phyloP scores from a whole-genome alignment of 73 alveolate genomes.

The Paramecium octaurelia region DNA sequence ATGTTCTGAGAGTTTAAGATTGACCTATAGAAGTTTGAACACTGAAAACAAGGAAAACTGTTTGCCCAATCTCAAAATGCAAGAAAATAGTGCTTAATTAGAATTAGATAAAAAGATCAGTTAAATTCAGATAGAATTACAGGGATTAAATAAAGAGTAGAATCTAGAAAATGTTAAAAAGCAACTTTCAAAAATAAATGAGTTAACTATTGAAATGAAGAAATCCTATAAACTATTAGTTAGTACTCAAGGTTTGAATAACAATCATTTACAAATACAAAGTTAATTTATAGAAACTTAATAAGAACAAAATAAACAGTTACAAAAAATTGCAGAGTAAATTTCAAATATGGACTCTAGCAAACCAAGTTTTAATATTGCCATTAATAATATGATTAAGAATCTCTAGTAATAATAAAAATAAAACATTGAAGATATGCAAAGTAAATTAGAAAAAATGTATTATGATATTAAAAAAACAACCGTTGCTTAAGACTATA shows the following conservation, averaged over 20 bases:
- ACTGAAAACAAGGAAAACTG: not conserved
- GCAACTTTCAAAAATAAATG: not conserved
- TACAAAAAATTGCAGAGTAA: not conserved
- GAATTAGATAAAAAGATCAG: not conserved
- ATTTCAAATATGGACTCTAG: not conserved
- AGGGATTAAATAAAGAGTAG: not conserved
- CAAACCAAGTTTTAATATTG: not conserved
- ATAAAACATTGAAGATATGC: not conserved
- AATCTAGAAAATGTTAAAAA: not conserved
- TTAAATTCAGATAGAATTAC: not conserved
- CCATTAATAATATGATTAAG: not conserved
- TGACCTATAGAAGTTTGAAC: constrained; percentile 8
- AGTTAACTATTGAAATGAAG: not conserved
- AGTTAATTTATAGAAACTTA: not conserved
- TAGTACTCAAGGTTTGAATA: not conserved
- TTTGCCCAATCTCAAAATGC: not conserved
- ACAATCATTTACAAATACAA: not conserved
- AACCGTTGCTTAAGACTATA: not conserved
- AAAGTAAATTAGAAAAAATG: not conserved
- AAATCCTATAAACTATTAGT: not conserved
- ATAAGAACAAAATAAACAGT: not conserved
- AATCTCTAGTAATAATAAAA: not conserved
- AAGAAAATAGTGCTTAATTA: not conserved
- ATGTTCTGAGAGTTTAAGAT: not conserved
- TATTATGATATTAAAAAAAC: not conserved